Conservation (phyloP, 495 filamentous ascomycete genomes). For the Usnea hakonensis region DNA sequence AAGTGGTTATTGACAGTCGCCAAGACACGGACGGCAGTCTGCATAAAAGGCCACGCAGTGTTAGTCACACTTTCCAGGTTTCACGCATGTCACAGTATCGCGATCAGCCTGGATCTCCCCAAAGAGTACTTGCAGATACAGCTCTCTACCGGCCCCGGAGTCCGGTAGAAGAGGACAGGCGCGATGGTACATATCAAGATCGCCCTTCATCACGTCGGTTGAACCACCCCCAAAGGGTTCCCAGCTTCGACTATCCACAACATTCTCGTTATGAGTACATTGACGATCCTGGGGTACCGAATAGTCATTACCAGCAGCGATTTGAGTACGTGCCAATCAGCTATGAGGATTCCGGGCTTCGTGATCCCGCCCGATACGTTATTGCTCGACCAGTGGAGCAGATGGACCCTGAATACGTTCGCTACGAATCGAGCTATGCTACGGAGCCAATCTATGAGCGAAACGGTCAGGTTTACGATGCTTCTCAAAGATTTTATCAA, state of each 20-base stretch:
- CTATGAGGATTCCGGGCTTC: constrained; percentile 4
- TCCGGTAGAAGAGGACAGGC: constrained; percentile 15
- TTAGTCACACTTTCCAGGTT: background rate
- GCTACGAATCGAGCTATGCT: constrained; percentile 16
- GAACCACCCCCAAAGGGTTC: constrained; percentile 9
- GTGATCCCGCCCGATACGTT: constrained; percentile 20
- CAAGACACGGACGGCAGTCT: constrained; percentile 7
- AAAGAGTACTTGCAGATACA: constrained; percentile 14
- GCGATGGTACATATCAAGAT: constrained; percentile 15
- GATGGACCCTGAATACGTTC: constrained; percentile 14
- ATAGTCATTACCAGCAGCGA: constrained; percentile 14
- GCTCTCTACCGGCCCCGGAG: constrained; percentile 23
- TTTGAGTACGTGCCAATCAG: constrained; percentile 23
- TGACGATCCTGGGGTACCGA: constrained; percentile 14
- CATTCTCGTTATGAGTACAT: constrained; percentile 20
- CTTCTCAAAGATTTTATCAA: constrained; percentile 15
- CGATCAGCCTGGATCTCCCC: constrained; percentile 21
- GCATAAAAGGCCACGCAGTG: constrained; percentile 6
- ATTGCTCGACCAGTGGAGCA: constrained; percentile 18
- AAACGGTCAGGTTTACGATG: constrained; percentile 20
- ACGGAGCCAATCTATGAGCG: constrained; percentile 20
- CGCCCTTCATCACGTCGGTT: constrained; percentile 16
- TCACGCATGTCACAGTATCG: constrained; percentile 11
- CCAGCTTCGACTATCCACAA: constrained; percentile 13
- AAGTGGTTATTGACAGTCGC: constrained; percentile 7